phyloP scores from a whole-genome alignment of 192 early-diverging fungal genomes.

The Mortierella claussenii region DNA sequence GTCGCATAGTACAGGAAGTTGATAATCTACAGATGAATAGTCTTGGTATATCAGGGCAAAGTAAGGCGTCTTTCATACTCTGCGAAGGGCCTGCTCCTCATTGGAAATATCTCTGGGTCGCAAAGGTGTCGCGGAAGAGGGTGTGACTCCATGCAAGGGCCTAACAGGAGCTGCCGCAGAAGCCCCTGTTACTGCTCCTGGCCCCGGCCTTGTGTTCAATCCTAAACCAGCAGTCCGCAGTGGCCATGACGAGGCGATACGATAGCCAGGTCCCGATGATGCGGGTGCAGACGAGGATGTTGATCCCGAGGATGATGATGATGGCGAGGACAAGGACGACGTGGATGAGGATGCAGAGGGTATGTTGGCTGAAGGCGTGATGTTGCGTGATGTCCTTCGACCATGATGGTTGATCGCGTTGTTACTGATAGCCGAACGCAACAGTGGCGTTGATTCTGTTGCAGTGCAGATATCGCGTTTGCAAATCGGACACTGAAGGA shows the following conservation, averaged over 20 bases:
- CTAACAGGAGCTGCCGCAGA: background rate
- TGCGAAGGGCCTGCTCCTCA: conserved; percentile 3
- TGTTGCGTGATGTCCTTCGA: background rate
- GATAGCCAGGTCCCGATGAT: background rate
- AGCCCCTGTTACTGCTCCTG: background rate
- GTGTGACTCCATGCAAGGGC: background rate
- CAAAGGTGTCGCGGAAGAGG: background rate
- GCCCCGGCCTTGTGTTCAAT: background rate
- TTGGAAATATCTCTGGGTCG: background rate
- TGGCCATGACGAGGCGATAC: conserved; percentile 2
- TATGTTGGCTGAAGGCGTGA: background rate
- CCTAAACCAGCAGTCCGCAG: background rate
- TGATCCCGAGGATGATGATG: background rate
- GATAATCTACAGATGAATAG: no score
- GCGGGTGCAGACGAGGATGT: conserved; percentile 5
- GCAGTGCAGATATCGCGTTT: conserved; percentile 54
- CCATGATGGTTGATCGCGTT: background rate
- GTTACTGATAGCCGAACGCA: background rate
- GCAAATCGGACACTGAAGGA: conserved; percentile 55
- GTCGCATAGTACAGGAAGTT: no score
- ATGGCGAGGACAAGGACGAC: background rate
- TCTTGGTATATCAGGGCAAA: no score
- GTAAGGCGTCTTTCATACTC: no score
- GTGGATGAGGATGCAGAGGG: background rate
- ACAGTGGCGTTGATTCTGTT: conserved; percentile 51